Evolutionary conservation across 2,329 filamentous ascomycete genomes (phyloP), one percentile per base, ranked within the genome.

Genomic region (Endoconidiophora polonica): DNA sequence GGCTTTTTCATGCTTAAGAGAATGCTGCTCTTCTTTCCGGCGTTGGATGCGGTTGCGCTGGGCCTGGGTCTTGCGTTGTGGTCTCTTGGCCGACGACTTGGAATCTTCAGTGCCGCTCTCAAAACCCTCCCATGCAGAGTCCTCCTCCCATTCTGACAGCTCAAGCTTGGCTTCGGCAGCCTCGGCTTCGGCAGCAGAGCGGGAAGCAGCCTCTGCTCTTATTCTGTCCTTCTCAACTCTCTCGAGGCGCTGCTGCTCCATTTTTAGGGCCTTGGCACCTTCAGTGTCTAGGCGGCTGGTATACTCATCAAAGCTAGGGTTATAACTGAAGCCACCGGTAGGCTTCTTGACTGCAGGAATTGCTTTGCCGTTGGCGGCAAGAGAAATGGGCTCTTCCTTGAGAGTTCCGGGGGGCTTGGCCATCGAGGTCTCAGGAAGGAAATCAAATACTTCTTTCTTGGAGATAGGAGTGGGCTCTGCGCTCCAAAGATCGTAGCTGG

Each of bases 1-100:
- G 58, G 81, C 77, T 23, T 76, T 76, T 56, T 90, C 83, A 67
- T 87, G 84, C 61, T 79, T 86, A 20, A 77, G 75, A 55, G 77
- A 71, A 44, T 80, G 74, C 66, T 95, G 88, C 48, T 85, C 83
- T 60, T 88, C 86, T 68, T 94, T 95, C 62, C 86, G 79, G 55
- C 86, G 75, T 70, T 88, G 86, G 59, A 84, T 81, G 63, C 82
- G 87, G 68, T 96, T 96, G 54, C 87, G 74, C 65, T 96, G 85
- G 1, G 78, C 72, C 46, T 80, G 83, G 2, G 86, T 93, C 70
- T 96, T 96, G 59, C 90, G 74, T 64, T 85, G 76, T 2, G 85
- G 82, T 53, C 81, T 73, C 68, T 94, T 94, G 54, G 76, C 75
- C 59, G 76, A 79, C 48, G 55, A 26, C 59, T 66, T 60, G 18